Percentiles rank a stretch among this genome's conserved stretches.
Conservation (phyloP, 2,329 filamentous ascomycete genomes). For the Colletotrichum tamarilloi region DNA sequence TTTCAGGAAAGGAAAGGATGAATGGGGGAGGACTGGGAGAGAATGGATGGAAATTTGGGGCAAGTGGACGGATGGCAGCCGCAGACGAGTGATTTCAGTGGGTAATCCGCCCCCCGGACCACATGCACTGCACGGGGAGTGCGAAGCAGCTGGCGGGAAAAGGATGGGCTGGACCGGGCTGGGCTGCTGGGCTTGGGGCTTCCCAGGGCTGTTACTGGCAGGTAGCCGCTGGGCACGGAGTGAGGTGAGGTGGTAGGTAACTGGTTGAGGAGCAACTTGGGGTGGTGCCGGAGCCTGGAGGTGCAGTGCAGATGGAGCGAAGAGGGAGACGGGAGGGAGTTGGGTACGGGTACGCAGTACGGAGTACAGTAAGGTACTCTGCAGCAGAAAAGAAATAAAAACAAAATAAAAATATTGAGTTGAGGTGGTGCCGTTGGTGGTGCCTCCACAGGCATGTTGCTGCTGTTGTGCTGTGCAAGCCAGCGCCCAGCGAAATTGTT, state of each 20-base stretch:
- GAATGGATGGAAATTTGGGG: slow-evolving; percentile 36
- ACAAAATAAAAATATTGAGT: neutral
- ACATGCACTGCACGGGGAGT: slow-evolving; percentile 32
- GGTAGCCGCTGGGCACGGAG: neutral
- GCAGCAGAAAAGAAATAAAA: neutral
- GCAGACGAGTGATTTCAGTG: slow-evolving; percentile 33
- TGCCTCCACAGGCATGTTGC: neutral
- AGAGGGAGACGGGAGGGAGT: neutral
- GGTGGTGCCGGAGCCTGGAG: slow-evolving; percentile 10
- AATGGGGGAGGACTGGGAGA: slow-evolving; percentile 26
- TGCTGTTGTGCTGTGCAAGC: neutral
- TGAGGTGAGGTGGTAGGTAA: no score
- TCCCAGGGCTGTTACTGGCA: slow-evolving; percentile 25
- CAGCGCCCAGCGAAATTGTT: slow-evolving; percentile 4
- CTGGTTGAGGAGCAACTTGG: neutral
- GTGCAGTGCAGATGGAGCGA: slow-evolving; percentile 31
- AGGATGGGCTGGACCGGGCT: slow-evolving; percentile 32
- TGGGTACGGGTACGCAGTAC: neutral
- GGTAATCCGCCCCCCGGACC: slow-evolving; percentile 32
- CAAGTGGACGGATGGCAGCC: slow-evolving; percentile 33
- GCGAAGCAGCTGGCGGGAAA: slow-evolving; percentile 18
- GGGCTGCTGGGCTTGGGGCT: slow-evolving; percentile 15
- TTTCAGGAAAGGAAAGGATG: slow-evolving; percentile 29
- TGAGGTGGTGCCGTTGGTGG: neutral
- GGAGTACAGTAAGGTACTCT: no score